phyloP scores from a whole-genome alignment of 2,329 filamentous ascomycete genomes.

The Penicillium brasilianum region DNA sequence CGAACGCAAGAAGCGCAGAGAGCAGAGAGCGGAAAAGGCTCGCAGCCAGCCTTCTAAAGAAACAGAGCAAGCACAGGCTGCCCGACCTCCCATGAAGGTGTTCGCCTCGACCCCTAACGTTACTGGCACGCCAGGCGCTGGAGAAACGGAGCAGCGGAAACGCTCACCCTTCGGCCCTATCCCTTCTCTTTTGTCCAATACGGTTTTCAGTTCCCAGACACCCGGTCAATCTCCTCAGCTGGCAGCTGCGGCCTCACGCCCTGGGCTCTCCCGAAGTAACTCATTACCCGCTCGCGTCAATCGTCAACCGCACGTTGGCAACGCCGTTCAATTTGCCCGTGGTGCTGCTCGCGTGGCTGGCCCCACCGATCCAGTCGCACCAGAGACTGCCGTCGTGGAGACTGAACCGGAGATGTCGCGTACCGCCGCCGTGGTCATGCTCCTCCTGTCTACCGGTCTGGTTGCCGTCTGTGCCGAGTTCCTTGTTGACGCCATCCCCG shows the following conservation, averaged over 20 bases:
- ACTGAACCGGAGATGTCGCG: slow-evolving; percentile 55
- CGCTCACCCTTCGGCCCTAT: slow-evolving; percentile 40
- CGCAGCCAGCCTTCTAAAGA: slow-evolving; percentile 20
- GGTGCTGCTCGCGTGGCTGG: slow-evolving; percentile 38
- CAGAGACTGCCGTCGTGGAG: slow-evolving; percentile 21
- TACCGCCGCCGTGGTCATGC: slow-evolving; percentile 61
- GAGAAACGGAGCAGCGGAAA: slow-evolving; percentile 29
- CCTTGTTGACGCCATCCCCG: slow-evolving; percentile 74
- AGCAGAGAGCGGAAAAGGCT: slow-evolving; percentile 21
- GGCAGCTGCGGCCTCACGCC: slow-evolving; percentile 23
- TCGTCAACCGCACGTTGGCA: slow-evolving; percentile 36
- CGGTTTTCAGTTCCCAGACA: slow-evolving; percentile 37
- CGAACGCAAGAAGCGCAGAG: slow-evolving; percentile 28
- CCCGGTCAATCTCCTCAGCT: slow-evolving; percentile 16
- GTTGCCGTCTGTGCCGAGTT: slow-evolving; percentile 72
- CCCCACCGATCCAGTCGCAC: slow-evolving; percentile 16
- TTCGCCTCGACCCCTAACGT: slow-evolving; percentile 24
- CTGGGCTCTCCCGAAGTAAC: slow-evolving; percentile 37
- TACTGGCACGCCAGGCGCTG: slow-evolving; percentile 14
- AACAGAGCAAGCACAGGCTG: slow-evolving; percentile 2
- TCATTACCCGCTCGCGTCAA: slow-evolving; percentile 38
- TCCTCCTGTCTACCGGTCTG: slow-evolving; percentile 59
- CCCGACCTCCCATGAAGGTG: slow-evolving; percentile 23
- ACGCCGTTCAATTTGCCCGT: slow-evolving; percentile 42
- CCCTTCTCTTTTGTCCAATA: slow-evolving; percentile 42